Conservation (phyloP, 2,329 filamentous ascomycete species). For the Cadophora malorum region DNA sequence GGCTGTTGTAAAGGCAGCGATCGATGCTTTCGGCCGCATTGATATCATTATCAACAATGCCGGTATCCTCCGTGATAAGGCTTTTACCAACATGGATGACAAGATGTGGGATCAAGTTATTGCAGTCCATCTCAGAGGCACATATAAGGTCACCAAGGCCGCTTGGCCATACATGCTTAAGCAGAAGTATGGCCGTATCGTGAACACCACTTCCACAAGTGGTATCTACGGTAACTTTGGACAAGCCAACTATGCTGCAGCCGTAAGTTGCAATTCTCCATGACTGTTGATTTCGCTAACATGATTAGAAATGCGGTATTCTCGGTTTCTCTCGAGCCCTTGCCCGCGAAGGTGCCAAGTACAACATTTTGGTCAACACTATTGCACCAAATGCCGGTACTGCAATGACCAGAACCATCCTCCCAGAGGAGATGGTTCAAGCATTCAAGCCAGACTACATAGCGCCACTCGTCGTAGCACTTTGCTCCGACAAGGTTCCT, state of each 20-base stretch:
- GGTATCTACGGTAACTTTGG: constrained; percentile 99
- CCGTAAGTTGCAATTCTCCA: constrained; percentile 60
- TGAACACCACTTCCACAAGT: constrained; percentile 96
- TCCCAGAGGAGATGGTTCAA: constrained; percentile 97
- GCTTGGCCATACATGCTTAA: constrained; percentile 98
- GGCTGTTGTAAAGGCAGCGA: constrained; percentile 86
- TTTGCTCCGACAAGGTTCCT: constrained; percentile 85
- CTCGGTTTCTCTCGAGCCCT: constrained; percentile 94
- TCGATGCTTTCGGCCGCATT: constrained; percentile 90
- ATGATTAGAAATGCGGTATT: constrained; percentile 79
- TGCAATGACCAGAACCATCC: constrained; percentile 89
- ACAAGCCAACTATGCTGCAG: constrained; percentile 95
- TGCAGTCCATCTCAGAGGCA: constrained; percentile 91
- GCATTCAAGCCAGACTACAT: constrained; percentile 99
- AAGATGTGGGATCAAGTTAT: constrained; percentile 90
- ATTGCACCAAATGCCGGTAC: constrained; percentile 98
- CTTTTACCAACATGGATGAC: constrained; percentile 97
- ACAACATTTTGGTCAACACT: constrained; percentile 98
- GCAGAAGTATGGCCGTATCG: constrained; percentile 96
- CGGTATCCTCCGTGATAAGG: constrained; percentile 96
- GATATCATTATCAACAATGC: constrained; percentile 98
- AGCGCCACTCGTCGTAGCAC: constrained; percentile 86
- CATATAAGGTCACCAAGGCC: constrained; percentile 96
- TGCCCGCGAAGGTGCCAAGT: constrained; percentile 90
- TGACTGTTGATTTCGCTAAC: constrained; percentile 42